phyloP scores from a whole-genome alignment of 1,139 yeast genomes.

The Kodamaea sp. region DNA sequence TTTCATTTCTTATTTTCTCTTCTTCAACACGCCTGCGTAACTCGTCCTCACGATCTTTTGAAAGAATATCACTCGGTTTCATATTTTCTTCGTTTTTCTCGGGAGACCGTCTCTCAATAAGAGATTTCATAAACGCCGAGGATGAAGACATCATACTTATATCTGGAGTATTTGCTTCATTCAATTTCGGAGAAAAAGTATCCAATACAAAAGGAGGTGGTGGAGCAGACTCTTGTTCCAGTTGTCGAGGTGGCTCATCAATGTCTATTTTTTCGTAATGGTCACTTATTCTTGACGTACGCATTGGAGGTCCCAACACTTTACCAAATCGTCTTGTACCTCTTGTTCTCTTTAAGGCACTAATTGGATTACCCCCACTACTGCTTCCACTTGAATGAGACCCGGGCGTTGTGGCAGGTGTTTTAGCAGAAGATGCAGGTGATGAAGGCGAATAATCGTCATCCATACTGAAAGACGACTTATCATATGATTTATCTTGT shows the following conservation, averaged over 20 bases:
- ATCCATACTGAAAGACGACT: neutral
- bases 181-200: slow-evolving; percentile 15
- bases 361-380: slow-evolving; percentile 3
- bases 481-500: slow-evolving; percentile 1
- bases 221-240: slow-evolving; percentile 2
- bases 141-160: slow-evolving; percentile 4
- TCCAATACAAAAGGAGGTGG: slow-evolving; percentile 16
- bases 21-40: slow-evolving; percentile 27
- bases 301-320: slow-evolving; percentile 39
- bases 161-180: slow-evolving; percentile 2
- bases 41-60: slow-evolving; percentile 25
- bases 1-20: slow-evolving; percentile 14
- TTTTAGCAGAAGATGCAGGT: slow-evolving; percentile 11
- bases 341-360: slow-evolving; percentile 23
- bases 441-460: slow-evolving; percentile 6
- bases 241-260: slow-evolving; percentile 6
- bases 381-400: slow-evolving; percentile 7
- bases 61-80: slow-evolving; percentile 9
- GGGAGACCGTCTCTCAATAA: slow-evolving; percentile 8
- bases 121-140: slow-evolving; percentile 8
- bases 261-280: slow-evolving; percentile 9
- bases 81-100: neutral
- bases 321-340: slow-evolving; percentile 36
- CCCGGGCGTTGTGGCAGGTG: slow-evolving; percentile 21
- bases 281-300: slow-evolving; percentile 27